phyloP scores from a whole-genome alignment of 2,329 filamentous ascomycete species.

The Teratosphaeria pseudoeucalypti region DNA sequence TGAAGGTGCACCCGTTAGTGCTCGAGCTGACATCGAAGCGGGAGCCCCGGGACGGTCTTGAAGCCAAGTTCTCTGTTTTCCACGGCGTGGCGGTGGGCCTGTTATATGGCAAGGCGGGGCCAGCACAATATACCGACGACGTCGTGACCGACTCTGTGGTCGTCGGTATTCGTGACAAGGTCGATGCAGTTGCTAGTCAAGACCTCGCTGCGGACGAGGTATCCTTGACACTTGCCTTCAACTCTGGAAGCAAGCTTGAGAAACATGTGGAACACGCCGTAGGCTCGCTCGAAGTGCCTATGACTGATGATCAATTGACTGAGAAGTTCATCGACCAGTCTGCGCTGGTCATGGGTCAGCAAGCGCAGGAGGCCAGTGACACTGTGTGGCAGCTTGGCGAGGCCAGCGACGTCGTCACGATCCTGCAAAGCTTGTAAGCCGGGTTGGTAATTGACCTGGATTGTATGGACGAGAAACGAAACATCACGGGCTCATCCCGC shows the following conservation, averaged over 20 bases:
- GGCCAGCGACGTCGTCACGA: constrained; percentile 8
- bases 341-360: constrained; percentile 30
- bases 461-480: background rate
- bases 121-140: constrained; percentile 40
- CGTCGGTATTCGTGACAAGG: constrained; percentile 34
- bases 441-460: background rate
- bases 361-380: constrained; percentile 15
- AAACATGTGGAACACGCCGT: constrained; percentile 42
- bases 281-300: constrained; percentile 39
- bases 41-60: constrained; percentile 39
- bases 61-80: constrained; percentile 47
- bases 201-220: constrained; percentile 34
- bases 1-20: constrained; percentile 42
- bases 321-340: constrained; percentile 44
- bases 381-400: constrained; percentile 14
- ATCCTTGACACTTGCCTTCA: constrained; percentile 28
- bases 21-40: constrained; percentile 44
- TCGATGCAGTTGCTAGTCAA: constrained; percentile 35
- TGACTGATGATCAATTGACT: constrained; percentile 36
- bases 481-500: background rate
- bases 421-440: background rate
- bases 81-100: constrained; percentile 44
- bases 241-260: constrained; percentile 28
- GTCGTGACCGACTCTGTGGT: constrained; percentile 36
- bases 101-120: constrained; percentile 42